Conservation (phyloP, 225 moss, liverwort and hornwort genomes). For the Bryum argenteum region DNA sequence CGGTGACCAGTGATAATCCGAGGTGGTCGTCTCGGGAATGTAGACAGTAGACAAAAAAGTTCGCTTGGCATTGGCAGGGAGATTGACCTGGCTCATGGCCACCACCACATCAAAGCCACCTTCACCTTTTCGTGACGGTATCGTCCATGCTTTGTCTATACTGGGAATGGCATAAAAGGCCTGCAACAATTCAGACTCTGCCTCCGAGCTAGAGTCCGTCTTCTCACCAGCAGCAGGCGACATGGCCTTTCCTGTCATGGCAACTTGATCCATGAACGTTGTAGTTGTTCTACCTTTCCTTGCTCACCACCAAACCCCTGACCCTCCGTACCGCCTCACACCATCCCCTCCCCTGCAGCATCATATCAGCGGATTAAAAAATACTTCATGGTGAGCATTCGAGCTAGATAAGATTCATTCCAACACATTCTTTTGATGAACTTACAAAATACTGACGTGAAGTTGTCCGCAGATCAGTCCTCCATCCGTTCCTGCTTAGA, state of each 20-base stretch:
- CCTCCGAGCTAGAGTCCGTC: slow-evolving; percentile 52
- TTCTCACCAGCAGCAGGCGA: slow-evolving; percentile 51
- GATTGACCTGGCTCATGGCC: slow-evolving; percentile 95
- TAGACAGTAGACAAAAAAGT: slow-evolving; percentile 90
- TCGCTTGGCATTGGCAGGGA: slow-evolving; percentile 91
- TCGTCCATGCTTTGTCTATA: slow-evolving; percentile 96
- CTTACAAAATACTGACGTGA: too few species aligned
- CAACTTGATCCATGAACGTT: slow-evolving; percentile 65
- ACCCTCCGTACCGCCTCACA: too few species aligned
- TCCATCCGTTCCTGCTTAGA: too few species aligned
- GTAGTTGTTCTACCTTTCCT: too few species aligned
- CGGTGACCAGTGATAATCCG: slow-evolving; percentile 95
- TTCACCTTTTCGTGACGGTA: slow-evolving; percentile 72
- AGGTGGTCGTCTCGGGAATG: slow-evolving; percentile 65
- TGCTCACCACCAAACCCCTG: too few species aligned
- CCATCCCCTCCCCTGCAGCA: too few species aligned
- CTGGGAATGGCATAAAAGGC: slow-evolving; percentile 87
- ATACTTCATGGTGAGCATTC: too few species aligned
- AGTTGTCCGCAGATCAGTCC: too few species aligned
- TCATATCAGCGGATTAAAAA: too few species aligned
- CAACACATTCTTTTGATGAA: too few species aligned
- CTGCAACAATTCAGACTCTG: slow-evolving; percentile 88
- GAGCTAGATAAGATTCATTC: too few species aligned
- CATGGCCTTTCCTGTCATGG: slow-evolving; percentile 44
- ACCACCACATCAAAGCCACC: slow-evolving; percentile 92